Evolutionary conservation across 164 flowering plant species (phyloP).

Genomic region (Dillenia suffruticosa): DNA sequence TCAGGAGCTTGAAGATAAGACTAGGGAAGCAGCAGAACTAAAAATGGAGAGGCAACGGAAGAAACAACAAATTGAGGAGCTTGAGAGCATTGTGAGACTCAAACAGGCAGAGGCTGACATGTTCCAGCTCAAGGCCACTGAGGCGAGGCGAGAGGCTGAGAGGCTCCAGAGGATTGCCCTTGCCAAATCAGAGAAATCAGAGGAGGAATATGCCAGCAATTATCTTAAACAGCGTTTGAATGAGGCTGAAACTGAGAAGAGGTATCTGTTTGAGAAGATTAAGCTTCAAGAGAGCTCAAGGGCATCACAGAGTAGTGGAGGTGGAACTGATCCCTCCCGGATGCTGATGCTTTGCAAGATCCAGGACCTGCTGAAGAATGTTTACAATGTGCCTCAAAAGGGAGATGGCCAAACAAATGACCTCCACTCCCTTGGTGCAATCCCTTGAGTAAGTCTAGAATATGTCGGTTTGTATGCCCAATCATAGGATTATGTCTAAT

Average conservation of each 20-base stretch:
- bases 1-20: conserved; percentile 81
- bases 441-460: conserved; percentile 24
- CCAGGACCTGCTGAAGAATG: conserved; percentile 67
- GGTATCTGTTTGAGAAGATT: conserved; percentile 82
- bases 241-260: conserved; percentile 97
- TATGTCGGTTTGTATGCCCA: conserved; percentile 8
- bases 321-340: conserved; percentile 58
- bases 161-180: conserved; percentile 80
- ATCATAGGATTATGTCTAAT: conserved; percentile 1
- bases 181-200: conserved; percentile 83
- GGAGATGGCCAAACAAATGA: conserved; percentile 39
- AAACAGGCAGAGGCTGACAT: conserved; percentile 97
- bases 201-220: conserved; percentile 89
- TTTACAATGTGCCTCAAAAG: conserved; percentile 44
- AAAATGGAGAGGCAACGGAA: conserved; percentile 75
- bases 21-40: conserved; percentile 68
- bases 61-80: conserved; percentile 83
- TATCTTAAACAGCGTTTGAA: conserved; percentile 77
- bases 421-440: conserved; percentile 33
- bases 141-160: conserved; percentile 94
- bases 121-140: conserved; percentile 94
- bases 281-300: conserved; percentile 86
- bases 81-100: conserved; percentile 84
- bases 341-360: conserved; percentile 54
- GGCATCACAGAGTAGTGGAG: conserved; percentile 45